Percentiles rank a stretch among this genome's conserved stretches.
Conservation (phyloP, 352 stramenopile genomes). For the Sclerospora graminicola region DNA sequence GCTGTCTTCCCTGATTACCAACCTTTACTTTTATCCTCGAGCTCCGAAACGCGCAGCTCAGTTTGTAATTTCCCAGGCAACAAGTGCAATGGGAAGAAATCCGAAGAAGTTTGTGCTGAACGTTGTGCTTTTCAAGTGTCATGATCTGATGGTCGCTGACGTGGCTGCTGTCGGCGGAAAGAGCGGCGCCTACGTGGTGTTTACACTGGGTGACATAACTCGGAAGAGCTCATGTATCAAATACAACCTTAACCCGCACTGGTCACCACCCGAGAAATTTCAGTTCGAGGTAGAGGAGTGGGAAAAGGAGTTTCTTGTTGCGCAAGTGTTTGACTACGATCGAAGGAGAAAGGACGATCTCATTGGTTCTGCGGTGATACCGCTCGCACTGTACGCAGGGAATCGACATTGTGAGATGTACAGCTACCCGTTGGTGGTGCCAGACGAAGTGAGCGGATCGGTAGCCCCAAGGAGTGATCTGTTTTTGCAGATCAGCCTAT, state of each 20-base stretch:
- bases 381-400: conserved; percentile 47
- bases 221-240: conserved; percentile 58
- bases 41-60: too few relatives aligned
- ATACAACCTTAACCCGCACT: conserved; percentile 59
- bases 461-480: conserved; percentile 42
- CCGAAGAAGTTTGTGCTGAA: conserved; percentile 35
- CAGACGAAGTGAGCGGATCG: conserved; percentile 35
- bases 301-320: conserved; percentile 52
- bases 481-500: conserved; percentile 54
- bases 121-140: conserved; percentile 58
- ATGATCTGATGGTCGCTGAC: conserved; percentile 41
- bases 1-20: too few relatives aligned
- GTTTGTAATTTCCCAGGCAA: too few relatives aligned
- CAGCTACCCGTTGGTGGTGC: conserved; percentile 60
- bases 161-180: conserved; percentile 43
- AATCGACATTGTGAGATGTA: conserved; percentile 50
- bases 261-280: conserved; percentile 64
- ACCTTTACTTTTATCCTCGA: too few relatives aligned
- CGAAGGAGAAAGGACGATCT: conserved; percentile 56
- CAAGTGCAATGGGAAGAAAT: conserved; percentile 6
- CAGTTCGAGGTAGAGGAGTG: conserved; percentile 53
- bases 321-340: conserved; percentile 69
- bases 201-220: conserved; percentile 31
- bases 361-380: conserved; percentile 58
- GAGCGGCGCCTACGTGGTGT: conserved; percentile 71